Evolutionary conservation across 108 stramenopile species (phyloP), one percentile per base, ranked within the genome.

Genomic region (Nannochloropsis gaditana): DNA sequence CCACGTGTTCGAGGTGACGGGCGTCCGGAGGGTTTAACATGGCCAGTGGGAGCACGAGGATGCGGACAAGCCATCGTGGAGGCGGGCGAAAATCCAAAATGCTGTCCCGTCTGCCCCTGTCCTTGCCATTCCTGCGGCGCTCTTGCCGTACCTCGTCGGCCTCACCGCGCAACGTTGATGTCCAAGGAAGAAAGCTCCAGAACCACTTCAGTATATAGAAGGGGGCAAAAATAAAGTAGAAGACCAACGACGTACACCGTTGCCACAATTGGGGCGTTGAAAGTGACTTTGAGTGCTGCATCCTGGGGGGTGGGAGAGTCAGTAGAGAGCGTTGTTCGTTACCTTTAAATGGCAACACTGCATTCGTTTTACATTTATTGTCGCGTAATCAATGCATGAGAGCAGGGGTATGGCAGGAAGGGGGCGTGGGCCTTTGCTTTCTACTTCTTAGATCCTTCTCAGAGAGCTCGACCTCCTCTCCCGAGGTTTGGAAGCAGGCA

Each of bases 151-250:
- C 59, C n/a, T 73, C 59, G 4, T 8, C 19, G 59, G 59, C n/a
- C 59, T 73, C n/a, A n/a, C n/a, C 59, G 59, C 31, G 31, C 31
- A 31, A 31, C 31, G 31, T 31, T 31, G 31, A 31, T 31, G 59
- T 73, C 15, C 15, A 73, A 6, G 59, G 59, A n/a, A 73, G 59
- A n/a, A 73, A 73, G 59, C n/a, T 15, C 59, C 59, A 73, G 59
- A 73, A n/a, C 59, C 59, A 73, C n/a, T 73, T 15, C 59, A n/a
- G 19, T 4, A 73, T n/a, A 73, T 2, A 2, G 3, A 73, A 73
- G 59, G 59, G 59, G 59, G 59, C 59, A n/a, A 73, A n/a, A n/a
- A 73, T n/a, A n/a, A n/a, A n/a, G 59, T n/a, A 73, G 59, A 73
- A n/a, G 59, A 73, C 15, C 19, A 4, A 3, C 19, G 59, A 73